Conservation (phyloP, 2,329 filamentous ascomycete species). For the Diaporthe ampelina region DNA sequence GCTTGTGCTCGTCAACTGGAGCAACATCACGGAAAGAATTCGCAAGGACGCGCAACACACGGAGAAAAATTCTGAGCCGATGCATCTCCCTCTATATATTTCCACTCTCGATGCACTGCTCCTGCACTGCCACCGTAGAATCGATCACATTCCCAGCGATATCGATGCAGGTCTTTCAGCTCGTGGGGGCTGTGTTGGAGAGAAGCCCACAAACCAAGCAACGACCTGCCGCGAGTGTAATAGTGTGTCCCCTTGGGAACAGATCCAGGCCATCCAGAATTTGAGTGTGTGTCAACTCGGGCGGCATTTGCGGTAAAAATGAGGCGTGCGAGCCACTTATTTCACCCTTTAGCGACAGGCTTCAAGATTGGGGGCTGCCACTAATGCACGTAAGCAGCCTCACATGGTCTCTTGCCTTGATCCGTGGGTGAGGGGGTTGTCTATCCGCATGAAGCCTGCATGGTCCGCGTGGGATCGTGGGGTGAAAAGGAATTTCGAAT, state of each 20-base stretch:
- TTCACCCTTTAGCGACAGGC: neutral
- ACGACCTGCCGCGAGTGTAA: neutral
- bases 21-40: neutral
- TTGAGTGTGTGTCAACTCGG: neutral
- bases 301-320: neutral
- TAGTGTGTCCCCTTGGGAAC: neutral
- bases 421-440: neutral
- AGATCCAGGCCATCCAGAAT: neutral
- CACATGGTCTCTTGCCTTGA: neutral
- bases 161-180: slow-evolving; percentile 8
- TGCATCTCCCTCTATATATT: slow-evolving; percentile 9
- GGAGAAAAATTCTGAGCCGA: neutral
- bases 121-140: slow-evolving; percentile 12
- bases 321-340: slow-evolving; percentile 15
- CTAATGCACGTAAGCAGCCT: slow-evolving; percentile 30
- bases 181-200: neutral
- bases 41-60: slow-evolving; percentile 15
- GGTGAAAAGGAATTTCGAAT: neutral
- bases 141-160: neutral
- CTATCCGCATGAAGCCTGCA: neutral
- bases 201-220: neutral
- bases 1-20: neutral
- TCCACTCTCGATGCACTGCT: neutral
- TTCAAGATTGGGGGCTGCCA: slow-evolving; percentile 1
- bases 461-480: neutral